phyloP scores from a whole-genome alignment of 2,329 filamentous ascomycete species.

The Colletotrichum filicis region DNA sequence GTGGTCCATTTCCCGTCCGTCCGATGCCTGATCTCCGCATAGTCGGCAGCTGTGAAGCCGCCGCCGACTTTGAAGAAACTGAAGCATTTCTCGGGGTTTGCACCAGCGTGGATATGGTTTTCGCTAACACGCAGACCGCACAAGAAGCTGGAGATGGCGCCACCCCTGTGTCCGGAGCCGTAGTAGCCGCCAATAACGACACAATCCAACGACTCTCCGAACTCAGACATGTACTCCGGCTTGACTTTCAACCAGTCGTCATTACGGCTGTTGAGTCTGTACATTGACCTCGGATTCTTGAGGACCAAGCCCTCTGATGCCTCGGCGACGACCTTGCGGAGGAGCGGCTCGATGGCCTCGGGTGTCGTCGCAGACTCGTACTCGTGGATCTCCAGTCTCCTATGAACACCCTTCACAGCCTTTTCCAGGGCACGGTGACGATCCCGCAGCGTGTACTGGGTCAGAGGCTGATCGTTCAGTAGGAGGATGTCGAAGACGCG shows the following conservation, averaged over 20 bases:
- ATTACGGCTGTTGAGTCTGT: slow-evolving; percentile 88
- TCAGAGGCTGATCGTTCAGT: slow-evolving; percentile 83
- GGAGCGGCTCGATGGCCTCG: slow-evolving; percentile 79
- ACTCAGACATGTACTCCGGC: slow-evolving; percentile 97
- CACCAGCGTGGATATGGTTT: slow-evolving; percentile 68
- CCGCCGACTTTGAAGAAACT: slow-evolving; percentile 99
- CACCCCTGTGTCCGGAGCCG: slow-evolving; percentile 86
- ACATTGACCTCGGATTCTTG: slow-evolving; percentile 91
- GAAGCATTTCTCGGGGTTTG: slow-evolving; percentile 79
- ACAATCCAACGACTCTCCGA: slow-evolving; percentile 92
- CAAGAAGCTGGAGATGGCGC: slow-evolving; percentile 85
- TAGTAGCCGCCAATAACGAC: slow-evolving; percentile 93
- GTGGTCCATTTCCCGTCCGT: slow-evolving; percentile 93
- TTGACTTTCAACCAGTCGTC: slow-evolving; percentile 99
- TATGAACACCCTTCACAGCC: slow-evolving; percentile 75
- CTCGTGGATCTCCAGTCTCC: slow-evolving; percentile 85
- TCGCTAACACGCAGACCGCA: slow-evolving; percentile 85
- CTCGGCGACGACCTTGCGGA: slow-evolving; percentile 86
- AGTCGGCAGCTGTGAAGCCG: slow-evolving; percentile 87
- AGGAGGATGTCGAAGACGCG: slow-evolving; percentile 92
- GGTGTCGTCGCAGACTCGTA: slow-evolving; percentile 74
- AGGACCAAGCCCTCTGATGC: slow-evolving; percentile 91
- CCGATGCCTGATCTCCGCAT: slow-evolving; percentile 81
- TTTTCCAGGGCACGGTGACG: slow-evolving; percentile 79
- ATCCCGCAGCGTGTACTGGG: slow-evolving; percentile 84